phyloP scores from a whole-genome alignment of 805 yeast genomes.

The Yamadazyma akitaensis region DNA sequence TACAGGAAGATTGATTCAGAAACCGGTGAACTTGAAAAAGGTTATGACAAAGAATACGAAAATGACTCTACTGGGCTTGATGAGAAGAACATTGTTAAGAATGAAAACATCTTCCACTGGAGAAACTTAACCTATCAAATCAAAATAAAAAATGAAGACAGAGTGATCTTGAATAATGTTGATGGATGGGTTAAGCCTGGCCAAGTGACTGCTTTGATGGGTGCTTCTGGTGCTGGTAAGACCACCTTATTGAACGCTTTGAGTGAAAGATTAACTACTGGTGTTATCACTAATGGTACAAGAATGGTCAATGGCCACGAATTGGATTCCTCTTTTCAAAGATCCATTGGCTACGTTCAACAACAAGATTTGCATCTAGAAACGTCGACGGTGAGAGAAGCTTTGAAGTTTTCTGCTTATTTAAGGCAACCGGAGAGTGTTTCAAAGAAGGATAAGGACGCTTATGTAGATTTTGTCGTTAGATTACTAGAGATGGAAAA shows the following conservation, averaged over 20 bases:
- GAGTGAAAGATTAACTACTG: conserved; percentile 68
- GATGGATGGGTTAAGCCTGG: conserved; percentile 79
- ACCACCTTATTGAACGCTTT: conserved; percentile 73
- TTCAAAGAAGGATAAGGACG: conserved; percentile 56
- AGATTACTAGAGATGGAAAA: conserved; percentile 63
- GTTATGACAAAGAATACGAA: conserved; percentile 12
- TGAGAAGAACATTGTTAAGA: conserved; percentile 4
- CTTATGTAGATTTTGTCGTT: conserved; percentile 66
- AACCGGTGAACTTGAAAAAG: conserved; percentile 22
- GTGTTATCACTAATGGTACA: conserved; percentile 67
- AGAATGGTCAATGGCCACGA: conserved; percentile 64
- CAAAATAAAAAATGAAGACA: conserved; percentile 35
- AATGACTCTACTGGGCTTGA: neutral
- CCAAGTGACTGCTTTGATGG: conserved; percentile 78
- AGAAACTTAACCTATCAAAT: conserved; percentile 36
- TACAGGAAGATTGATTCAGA: conserved; percentile 20
- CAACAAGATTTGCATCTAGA: conserved; percentile 76
- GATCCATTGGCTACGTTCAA: conserved; percentile 78
- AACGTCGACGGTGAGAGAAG: conserved; percentile 73
- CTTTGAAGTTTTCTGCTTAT: conserved; percentile 66
- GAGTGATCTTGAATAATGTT: conserved; percentile 38
- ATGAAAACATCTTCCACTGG: conserved; percentile 34
- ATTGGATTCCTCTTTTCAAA: conserved; percentile 63
- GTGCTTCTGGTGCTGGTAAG: conserved; percentile 86
- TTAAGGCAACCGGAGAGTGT: conserved; percentile 63